Percentiles rank a stretch among this genome's conserved stretches.
Evolutionary conservation across 163 green algal species (phyloP).

Genomic region (Scenedesmus sp.): DNA sequence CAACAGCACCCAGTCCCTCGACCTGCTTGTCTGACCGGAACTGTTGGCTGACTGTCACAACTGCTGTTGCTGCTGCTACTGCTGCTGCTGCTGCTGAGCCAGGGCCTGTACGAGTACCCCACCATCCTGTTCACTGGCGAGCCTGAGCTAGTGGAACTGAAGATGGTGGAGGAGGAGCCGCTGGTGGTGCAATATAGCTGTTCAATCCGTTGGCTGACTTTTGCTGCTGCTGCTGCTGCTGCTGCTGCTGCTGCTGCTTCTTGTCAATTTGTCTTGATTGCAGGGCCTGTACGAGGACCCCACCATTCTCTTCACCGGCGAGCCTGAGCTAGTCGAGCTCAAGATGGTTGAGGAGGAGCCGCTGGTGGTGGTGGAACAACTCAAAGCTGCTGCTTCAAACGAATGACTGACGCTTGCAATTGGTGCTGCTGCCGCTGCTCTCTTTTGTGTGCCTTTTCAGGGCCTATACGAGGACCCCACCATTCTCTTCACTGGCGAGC

Average conservation of each 20-base stretch:
- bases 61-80: neutral
- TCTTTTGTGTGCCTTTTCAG: constrained; percentile 59
- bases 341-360: constrained; percentile 65
- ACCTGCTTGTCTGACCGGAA: neutral
- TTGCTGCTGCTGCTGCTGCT: neutral
- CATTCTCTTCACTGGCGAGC: constrained; percentile 92
- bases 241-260: neutral
- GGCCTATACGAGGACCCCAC: constrained; percentile 87
- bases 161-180: constrained; percentile 64
- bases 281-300: constrained; percentile 87
- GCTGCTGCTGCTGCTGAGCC: neutral
- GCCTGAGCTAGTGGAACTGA: constrained; percentile 84
- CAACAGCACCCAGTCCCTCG: neutral
- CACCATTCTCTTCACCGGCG: constrained; percentile 91
- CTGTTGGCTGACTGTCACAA: neutral
- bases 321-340: constrained; percentile 89
- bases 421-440: neutral
- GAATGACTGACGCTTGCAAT: neutral
- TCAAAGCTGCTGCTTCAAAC: no score
- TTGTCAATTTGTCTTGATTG: neutral
- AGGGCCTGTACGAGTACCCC: constrained; percentile 69
- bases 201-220: neutral
- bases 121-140: constrained; percentile 92
- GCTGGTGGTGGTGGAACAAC: constrained; percentile 51
- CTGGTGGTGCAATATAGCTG: constrained; percentile 51